Conservation (phyloP, 208 protist genomes). For the Leishmania turanica region DNA sequence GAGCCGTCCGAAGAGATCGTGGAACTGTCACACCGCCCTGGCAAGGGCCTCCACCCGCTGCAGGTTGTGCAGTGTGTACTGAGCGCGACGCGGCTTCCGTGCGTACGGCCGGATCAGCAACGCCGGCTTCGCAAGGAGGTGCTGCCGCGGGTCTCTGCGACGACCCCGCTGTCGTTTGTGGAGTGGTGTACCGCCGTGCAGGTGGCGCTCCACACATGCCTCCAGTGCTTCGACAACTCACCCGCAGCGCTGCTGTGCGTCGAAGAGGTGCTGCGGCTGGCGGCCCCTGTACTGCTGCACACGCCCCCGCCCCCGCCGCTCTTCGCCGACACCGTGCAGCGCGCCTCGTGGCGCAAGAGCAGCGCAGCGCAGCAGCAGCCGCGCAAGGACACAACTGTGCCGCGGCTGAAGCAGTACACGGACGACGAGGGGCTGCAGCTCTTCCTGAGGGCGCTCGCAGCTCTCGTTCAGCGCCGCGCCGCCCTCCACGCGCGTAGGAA, state of each 20-base stretch:
- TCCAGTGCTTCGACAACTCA: constrained; percentile 32
- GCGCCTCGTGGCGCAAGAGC: constrained; percentile 19
- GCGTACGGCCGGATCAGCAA: constrained; percentile 51
- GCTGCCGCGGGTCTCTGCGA: constrained; percentile 42
- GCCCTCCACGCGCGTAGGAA: constrained; percentile 34
- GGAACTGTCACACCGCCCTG: constrained; percentile 48
- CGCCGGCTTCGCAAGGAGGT: constrained; percentile 67
- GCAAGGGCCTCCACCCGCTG: constrained; percentile 59
- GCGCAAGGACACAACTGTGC: constrained; percentile 30
- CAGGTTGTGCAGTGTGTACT: constrained; percentile 76
- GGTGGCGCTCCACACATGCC: constrained; percentile 30
- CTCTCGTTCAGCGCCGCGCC: constrained; percentile 56
- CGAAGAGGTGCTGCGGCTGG: constrained; percentile 59
- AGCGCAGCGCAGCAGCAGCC: constrained; percentile 25
- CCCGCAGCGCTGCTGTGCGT: constrained; percentile 54
- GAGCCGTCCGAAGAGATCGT: constrained; percentile 52
- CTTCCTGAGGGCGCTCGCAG: constrained; percentile 50
- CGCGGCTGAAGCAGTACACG: constrained; percentile 45
- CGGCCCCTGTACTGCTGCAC: constrained; percentile 55
- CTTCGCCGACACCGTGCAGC: constrained; percentile 1
- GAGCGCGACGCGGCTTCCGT: constrained; percentile 52
- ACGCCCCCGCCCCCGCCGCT: constrained; percentile 7
- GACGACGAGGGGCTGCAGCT: constrained; percentile 43
- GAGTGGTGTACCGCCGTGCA: constrained; percentile 66
- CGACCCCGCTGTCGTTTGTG: constrained; percentile 46